phyloP scores from a whole-genome alignment of 2,329 filamentous ascomycete genomes.

The Diaporthe batatas region DNA sequence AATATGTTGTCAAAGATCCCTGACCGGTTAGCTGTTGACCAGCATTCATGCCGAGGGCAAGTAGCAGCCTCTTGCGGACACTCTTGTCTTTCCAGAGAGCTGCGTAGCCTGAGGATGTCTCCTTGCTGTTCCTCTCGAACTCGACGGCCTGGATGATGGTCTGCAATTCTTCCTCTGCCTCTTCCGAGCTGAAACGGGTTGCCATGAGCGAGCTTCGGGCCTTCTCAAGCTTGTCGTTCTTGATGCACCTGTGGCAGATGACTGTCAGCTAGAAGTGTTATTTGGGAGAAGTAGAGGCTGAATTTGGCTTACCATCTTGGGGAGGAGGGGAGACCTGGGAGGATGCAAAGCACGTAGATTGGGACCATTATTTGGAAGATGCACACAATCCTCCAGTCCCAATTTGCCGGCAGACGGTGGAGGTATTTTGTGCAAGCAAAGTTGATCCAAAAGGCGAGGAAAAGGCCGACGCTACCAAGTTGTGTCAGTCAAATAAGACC shows the following conservation, averaged over 20 bases:
- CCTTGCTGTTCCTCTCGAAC: constrained; percentile 77
- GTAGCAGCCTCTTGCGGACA: constrained; percentile 73
- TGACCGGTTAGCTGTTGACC: constrained; percentile 82
- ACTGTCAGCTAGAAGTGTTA: background rate
- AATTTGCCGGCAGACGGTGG: constrained; percentile 61
- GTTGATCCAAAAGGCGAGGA: constrained; percentile 74
- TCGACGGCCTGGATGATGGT: constrained; percentile 77
- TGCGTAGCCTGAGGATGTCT: constrained; percentile 71
- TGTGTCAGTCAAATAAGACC: background rate
- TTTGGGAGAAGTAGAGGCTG: background rate
- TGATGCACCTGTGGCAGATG: constrained; percentile 54
- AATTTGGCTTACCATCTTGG: constrained; percentile 73
- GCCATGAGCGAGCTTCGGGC: constrained; percentile 68
- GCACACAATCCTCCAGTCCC: constrained; percentile 81
- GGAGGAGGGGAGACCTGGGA: constrained; percentile 76
- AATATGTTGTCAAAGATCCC: constrained; percentile 79
- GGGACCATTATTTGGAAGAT: constrained; percentile 80
- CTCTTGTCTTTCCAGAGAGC: constrained; percentile 79
- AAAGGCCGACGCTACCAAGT: constrained; percentile 52
- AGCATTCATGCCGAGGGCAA: constrained; percentile 76
- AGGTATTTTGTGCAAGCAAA: constrained; percentile 70
- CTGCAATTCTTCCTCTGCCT: constrained; percentile 75
- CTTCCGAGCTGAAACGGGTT: constrained; percentile 73
- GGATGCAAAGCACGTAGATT: constrained; percentile 68
- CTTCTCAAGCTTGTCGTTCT: constrained; percentile 69